These are phyloP conservation scores for Eucalyptus cloeziana DNA, from an alignment of 345 rosid species.

Conservation along the genomic window DNA sequence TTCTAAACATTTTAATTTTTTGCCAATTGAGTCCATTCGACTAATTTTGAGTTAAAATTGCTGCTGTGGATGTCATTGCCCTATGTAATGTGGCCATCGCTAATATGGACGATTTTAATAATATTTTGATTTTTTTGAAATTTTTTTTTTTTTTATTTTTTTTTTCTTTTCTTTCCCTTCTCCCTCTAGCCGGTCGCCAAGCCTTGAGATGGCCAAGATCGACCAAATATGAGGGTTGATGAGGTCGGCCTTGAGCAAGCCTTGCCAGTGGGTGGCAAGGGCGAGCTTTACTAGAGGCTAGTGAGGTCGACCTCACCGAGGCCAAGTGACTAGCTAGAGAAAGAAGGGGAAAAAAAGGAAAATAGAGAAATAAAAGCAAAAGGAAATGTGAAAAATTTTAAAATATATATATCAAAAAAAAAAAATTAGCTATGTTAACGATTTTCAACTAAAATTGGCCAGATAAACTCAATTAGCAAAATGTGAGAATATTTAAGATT, in stretches of 20 bases:
- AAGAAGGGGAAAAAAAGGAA: not conserved
- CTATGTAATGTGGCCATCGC: too few relatives aligned
- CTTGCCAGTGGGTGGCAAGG: accelerated
- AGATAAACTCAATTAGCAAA: not conserved
- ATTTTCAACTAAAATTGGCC: too few relatives aligned
- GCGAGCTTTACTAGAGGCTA: not conserved
- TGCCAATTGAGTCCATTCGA: accelerated
- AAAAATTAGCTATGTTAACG: accelerated
- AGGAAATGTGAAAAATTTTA: too few relatives aligned
- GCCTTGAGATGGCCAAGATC: not conserved
- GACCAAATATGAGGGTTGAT: too few relatives aligned
- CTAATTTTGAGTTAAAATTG: not conserved
- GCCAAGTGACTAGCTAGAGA: not conserved
- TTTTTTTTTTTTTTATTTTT: not conserved
- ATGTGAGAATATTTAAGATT: too few relatives aligned
- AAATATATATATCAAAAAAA: too few relatives aligned
- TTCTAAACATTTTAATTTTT: too few relatives aligned
- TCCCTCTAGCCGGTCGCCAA: accelerated
- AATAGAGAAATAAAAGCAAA: not conserved
- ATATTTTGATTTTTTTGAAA: not conserved
- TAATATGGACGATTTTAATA: not conserved
- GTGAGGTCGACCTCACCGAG: accelerated
- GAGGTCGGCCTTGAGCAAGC: not conserved
- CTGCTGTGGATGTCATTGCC: not conserved
- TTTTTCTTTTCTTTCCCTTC: not conserved